Percentiles rank a stretch among this genome's conserved stretches.
phyloP scores from a whole-genome alignment of 2,329 filamentous ascomycete genomes.

The Paraphaeosphaeria sporulosa region DNA sequence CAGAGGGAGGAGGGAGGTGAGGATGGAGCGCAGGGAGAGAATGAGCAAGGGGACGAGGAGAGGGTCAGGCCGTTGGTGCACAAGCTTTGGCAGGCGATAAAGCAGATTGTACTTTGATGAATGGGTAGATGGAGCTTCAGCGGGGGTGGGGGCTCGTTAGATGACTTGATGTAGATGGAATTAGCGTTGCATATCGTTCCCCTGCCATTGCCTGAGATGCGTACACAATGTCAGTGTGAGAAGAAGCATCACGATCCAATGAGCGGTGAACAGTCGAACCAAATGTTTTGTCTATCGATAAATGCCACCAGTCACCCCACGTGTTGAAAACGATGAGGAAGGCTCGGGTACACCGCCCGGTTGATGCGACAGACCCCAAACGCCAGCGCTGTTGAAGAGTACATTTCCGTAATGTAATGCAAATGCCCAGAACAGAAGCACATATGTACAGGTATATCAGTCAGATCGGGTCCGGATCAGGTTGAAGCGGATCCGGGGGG shows the following conservation, averaged over 20 bases:
- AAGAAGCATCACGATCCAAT: no score
- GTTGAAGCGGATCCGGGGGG: no score
- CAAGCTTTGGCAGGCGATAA: no score
- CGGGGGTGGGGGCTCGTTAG: no score
- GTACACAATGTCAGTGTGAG: no score
- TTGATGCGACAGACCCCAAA: neutral
- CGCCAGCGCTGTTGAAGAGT: constrained; percentile 14
- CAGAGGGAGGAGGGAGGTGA: constrained; percentile 11
- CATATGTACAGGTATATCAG: constrained; percentile 8
- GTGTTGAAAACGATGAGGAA: constrained; percentile 11
- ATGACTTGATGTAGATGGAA: no score
- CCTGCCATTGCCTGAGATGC: no score
- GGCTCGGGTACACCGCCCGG: no score
- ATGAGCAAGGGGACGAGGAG: neutral
- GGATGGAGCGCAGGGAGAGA: neutral
- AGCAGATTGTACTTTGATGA: no score
- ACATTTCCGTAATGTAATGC: neutral
- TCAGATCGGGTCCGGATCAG: neutral
- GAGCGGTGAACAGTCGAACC: neutral
- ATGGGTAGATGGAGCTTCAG: no score
- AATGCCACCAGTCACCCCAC: neutral
- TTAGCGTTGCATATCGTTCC: no score
- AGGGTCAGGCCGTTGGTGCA: no score
- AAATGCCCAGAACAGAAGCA: neutral
- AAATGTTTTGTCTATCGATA: neutral